phyloP scores from a whole-genome alignment of 441 rosid species.

The Gossypium trilobum region DNA sequence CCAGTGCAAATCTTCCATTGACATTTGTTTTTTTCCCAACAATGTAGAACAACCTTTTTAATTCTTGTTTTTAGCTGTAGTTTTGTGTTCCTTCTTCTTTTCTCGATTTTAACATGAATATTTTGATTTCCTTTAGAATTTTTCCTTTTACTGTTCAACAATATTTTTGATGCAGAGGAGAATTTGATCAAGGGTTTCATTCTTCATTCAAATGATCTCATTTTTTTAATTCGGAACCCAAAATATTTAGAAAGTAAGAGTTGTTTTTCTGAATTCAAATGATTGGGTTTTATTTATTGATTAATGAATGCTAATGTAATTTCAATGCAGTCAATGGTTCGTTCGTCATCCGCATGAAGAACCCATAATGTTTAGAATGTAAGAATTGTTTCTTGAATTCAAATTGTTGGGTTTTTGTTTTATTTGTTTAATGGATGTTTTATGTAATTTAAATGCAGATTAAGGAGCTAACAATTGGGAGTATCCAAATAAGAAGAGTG shows the following conservation, averaged over 20 bases:
- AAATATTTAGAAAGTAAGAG: background rate
- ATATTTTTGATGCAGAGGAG: slow-evolving; percentile 14
- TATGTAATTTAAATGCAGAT: slow-evolving; percentile 26
- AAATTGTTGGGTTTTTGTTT: background rate
- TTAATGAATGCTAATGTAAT: slow-evolving; percentile 1
- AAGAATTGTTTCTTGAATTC: background rate
- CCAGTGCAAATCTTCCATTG: background rate
- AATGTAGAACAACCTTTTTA: background rate
- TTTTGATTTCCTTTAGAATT: background rate
- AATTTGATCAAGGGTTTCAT: background rate
- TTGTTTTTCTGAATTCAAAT: background rate
- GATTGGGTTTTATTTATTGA: background rate
- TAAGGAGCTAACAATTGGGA: slow-evolving; percentile 22
- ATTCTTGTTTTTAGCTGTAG: background rate
- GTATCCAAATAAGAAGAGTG: slow-evolving; percentile 22
- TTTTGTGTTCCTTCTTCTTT: background rate
- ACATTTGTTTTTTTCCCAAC: background rate
- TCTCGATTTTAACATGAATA: background rate
- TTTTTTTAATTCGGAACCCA: background rate
- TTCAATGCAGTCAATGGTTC: slow-evolving; percentile 23
- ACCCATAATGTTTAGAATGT: background rate
- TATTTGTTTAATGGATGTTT: slow-evolving; percentile 9
- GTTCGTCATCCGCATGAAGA: background rate
- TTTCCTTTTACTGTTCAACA: background rate
- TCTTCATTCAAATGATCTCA: background rate